Evolutionary conservation across 768 basidiomycete genomes (phyloP).

Genomic region (Tricholoma sp.): DNA sequence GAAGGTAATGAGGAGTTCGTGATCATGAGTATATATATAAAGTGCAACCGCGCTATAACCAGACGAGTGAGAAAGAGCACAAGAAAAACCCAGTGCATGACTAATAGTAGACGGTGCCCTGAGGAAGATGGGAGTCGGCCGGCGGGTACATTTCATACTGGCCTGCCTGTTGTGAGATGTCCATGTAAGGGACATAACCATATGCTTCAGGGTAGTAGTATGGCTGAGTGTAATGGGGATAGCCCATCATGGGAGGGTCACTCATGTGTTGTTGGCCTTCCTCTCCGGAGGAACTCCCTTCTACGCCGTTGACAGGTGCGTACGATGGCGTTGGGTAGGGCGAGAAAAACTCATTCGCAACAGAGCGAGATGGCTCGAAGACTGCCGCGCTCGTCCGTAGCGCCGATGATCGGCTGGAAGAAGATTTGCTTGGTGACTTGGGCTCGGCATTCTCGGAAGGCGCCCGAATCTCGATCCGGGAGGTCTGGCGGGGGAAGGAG

Average conservation of each 20-base stretch:
- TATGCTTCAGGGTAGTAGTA: slow-evolving; percentile 75
- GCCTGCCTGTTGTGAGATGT: slow-evolving; percentile 59
- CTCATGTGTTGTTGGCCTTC: slow-evolving; percentile 7
- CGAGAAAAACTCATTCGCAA: slow-evolving; percentile 12
- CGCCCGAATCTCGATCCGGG: slow-evolving; percentile 71
- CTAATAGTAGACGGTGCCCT: slow-evolving; percentile 62
- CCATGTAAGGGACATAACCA: slow-evolving; percentile 61
- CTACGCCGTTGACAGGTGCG: slow-evolving; percentile 30
- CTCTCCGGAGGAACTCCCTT: slow-evolving; percentile 14
- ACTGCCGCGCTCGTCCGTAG: slow-evolving; percentile 48
- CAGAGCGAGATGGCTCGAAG: slow-evolving; percentile 40
- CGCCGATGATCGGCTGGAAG: slow-evolving; percentile 29
- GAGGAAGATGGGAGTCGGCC: slow-evolving; percentile 36
- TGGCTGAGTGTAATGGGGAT: slow-evolving; percentile 53
- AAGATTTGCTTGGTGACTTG: slow-evolving; percentile 22
- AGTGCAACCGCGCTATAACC: not conserved
- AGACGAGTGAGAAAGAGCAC: slow-evolving; percentile 1
- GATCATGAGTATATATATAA: slow-evolving; percentile 8
- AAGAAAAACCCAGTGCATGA: slow-evolving; percentile 14
- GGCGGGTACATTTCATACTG: slow-evolving; percentile 65
- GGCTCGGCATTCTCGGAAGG: slow-evolving; percentile 29
- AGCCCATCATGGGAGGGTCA: slow-evolving; percentile 41
- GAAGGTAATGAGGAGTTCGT: slow-evolving; percentile 3
- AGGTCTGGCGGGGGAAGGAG: slow-evolving; percentile 64
- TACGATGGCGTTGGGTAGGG: slow-evolving; percentile 16